phyloP scores from a whole-genome alignment of 2,329 filamentous ascomycete genomes.

The Clonostachys solani region DNA sequence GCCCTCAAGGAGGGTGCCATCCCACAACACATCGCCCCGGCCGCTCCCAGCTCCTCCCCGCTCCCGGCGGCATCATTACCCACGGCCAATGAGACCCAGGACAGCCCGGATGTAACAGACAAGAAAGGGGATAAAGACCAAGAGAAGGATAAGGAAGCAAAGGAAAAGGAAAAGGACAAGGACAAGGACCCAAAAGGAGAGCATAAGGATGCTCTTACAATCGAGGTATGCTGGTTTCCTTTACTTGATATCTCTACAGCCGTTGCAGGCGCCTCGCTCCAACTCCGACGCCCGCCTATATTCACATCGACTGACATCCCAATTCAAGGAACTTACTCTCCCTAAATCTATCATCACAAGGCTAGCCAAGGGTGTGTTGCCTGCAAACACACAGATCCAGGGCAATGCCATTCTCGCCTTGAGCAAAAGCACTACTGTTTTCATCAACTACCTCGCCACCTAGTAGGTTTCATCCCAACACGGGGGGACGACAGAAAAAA shows the following conservation, averaged over 20 bases:
- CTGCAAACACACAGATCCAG: slow-evolving; percentile 78
- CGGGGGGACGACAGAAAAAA: neutral
- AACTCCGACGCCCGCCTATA: neutral
- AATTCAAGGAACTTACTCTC: slow-evolving; percentile 65
- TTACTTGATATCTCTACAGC: neutral
- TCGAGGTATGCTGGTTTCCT: slow-evolving; percentile 30
- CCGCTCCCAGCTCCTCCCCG: slow-evolving; percentile 6
- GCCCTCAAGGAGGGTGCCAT: slow-evolving; percentile 34
- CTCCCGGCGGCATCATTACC: slow-evolving; percentile 9
- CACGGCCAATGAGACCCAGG: slow-evolving; percentile 7
- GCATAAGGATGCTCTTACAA: slow-evolving; percentile 35
- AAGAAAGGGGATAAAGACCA: neutral
- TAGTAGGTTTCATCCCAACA: slow-evolving; percentile 52
- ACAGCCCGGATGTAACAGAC: slow-evolving; percentile 7
- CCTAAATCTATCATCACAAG: slow-evolving; percentile 79
- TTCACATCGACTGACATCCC: neutral
- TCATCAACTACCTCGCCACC: slow-evolving; percentile 74
- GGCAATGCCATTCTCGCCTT: slow-evolving; percentile 76
- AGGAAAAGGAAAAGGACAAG: slow-evolving; percentile 22
- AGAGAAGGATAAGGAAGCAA: slow-evolving; percentile 10
- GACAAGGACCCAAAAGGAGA: slow-evolving; percentile 21
- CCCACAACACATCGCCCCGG: slow-evolving; percentile 6
- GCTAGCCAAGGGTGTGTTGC: slow-evolving; percentile 74
- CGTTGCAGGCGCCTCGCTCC: neutral
- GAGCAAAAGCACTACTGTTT: slow-evolving; percentile 78